phyloP scores from a whole-genome alignment of 306 rosid species.

The Castanospermum australe region DNA sequence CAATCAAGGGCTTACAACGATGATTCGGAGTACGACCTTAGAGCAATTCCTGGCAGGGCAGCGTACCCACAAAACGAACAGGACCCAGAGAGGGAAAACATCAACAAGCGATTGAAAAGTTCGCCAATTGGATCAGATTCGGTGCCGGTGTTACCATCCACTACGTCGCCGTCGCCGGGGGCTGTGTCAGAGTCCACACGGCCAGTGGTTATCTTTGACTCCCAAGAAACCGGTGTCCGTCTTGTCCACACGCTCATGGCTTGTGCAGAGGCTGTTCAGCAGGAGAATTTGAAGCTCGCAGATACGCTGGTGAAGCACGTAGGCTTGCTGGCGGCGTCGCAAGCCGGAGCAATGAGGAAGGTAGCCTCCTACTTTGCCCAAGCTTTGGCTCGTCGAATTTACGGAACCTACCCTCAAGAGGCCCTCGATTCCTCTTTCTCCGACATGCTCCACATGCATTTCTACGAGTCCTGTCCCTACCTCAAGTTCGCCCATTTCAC shows the following conservation, averaged over 20 bases:
- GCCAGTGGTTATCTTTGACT: slow-evolving; percentile 49
- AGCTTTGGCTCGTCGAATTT: slow-evolving; percentile 56
- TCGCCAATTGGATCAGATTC: slow-evolving; percentile 27
- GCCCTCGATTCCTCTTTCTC: slow-evolving; percentile 33
- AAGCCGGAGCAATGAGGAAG: slow-evolving; percentile 63
- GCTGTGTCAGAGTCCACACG: slow-evolving; percentile 30
- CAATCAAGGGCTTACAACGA: slow-evolving; percentile 33
- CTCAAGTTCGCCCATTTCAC: slow-evolving; percentile 81
- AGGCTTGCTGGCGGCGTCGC: slow-evolving; percentile 46
- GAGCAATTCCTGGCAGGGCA: slow-evolving; percentile 64
- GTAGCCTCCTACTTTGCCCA: slow-evolving; percentile 65
- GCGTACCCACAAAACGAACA: slow-evolving; percentile 35
- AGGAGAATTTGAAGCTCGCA: slow-evolving; percentile 49
- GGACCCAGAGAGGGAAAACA: background rate
- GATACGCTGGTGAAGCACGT: slow-evolving; percentile 53
- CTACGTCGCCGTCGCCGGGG: background rate
- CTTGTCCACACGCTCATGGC: slow-evolving; percentile 68
- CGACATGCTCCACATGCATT: slow-evolving; percentile 58
- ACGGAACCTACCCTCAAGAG: slow-evolving; percentile 41
- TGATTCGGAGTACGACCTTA: slow-evolving; percentile 63
- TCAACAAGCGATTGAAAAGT: slow-evolving; percentile 33
- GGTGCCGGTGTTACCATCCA: background rate
- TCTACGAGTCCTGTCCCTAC: slow-evolving; percentile 68
- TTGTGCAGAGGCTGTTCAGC: slow-evolving; percentile 67
- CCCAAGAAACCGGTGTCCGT: slow-evolving; percentile 59